Base-by-base conservation (phyloP, 2,329 filamentous ascomycete genomes). In the Xylariaceae sp. region DNA sequence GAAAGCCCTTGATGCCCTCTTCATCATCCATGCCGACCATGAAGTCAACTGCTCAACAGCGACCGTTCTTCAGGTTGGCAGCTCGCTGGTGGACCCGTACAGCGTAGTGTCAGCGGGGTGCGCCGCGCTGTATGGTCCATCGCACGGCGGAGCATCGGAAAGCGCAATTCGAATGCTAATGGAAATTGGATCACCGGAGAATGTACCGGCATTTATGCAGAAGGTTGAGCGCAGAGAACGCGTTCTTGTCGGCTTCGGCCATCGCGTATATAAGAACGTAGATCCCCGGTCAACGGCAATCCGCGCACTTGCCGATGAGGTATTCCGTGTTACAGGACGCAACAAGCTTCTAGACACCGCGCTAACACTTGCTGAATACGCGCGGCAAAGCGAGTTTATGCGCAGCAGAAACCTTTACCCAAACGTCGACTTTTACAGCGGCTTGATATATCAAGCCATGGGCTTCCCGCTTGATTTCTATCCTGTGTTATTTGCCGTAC, bases 81-180 rank as follows among this genome's bases (percentile, higher is more conserved):
- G 79, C 53, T 81, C 80, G 0, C 69, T 86, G 9, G 79, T 84
- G 0, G 84, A 86, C 63, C 82, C 83, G 0, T 84, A 75, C 58
- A 82, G 78, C 61, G 75, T 82, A 16, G 79, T 85, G 11, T 72
- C 81, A 1, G 79, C 82, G 0, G 75, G 81, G 4, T 78, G 79
- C n/a, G 77, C 82, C 0, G 81, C 81, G 0, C 75, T 81, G 2
- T 83, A 84, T 62, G 83, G 83, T 0, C 82, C 82, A 0, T 80
- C 83, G 0, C 83, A 86, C 68, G 83, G 82, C 53, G 83, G 83
- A n/a, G 83, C 83, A 3, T 82, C 81, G 0, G 83, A 86, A 61
- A 78, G 79, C 19, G 83, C 82, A 0, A 83, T 84, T 65, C 77
- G 79, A 44, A 80, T 80, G 74, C 72, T 84, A 4, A 79, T 79